Evolutionary conservation across 805 yeast species (phyloP), one percentile per base, ranked within the genome.

Genomic region (Blastobotrys chiropterorum): DNA sequence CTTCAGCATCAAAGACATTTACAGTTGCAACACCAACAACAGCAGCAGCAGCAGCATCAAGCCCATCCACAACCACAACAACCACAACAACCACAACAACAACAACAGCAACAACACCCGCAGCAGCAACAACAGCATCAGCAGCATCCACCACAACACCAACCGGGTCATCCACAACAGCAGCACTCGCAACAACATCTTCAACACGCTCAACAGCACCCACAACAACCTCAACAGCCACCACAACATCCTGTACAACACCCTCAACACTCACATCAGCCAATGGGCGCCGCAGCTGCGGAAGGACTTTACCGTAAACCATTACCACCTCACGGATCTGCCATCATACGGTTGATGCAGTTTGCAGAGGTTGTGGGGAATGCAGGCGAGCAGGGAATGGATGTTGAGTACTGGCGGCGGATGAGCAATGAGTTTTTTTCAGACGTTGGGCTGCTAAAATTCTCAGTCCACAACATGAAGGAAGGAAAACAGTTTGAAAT

Each of bases 401-500:
- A 72, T 51, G 61, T 78, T 34, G 67, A 70, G 2, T 79, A 75
- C 61, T 79, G 86, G 83, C 68, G 73, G 53, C 69, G 67, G 51
- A 67, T 79, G 15, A 69, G 76, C 8, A 65, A 66, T 3, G 83
- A 80, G 42, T 75, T 73, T 55, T 83, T 81, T 62, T 69, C 79
- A 41, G 82, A 79, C 7, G 64, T 66, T 45, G 82, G 83, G 0
- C 65, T 72, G 4, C 59, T 81, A 34, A 67, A 79, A 14, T 72
- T 80, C 53, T 66, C 76, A 0, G 71, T 80, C 40, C 68, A 72
- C 45, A 73, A 72, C 11, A 67, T 16, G 22, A 55, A 56, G 42
- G 83, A 76, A 42, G 68, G 72, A 7, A 67, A 80, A 52, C 83
- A 76, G 57, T 86, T 81, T 64, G 90, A 82, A 53, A 75, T 89